A percentile compares a stretch with the other conserved stretches of the same genome.
These are phyloP conservation scores for Asterochloris sp. DNA, from an alignment of 139 green algal species.

Conservation along the genomic window DNA sequence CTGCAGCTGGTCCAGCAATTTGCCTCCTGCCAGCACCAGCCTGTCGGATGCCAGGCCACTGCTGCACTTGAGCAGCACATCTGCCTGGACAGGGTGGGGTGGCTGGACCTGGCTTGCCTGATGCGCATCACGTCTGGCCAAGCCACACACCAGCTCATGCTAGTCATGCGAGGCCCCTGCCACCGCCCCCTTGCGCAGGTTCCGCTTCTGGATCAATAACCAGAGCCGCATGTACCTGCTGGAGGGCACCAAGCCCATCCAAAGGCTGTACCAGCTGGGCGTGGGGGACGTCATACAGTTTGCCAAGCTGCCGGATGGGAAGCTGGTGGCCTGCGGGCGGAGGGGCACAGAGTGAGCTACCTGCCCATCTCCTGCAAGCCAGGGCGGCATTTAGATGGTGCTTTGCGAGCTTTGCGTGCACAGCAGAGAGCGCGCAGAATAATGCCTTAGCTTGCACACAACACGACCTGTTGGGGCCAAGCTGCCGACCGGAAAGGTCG, in stretches of 20 bases:
- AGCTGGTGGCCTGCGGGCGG: conserved; percentile 24
- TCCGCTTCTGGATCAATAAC: conserved; percentile 46
- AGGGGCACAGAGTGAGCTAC: not conserved
- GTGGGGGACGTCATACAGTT: conserved; percentile 49
- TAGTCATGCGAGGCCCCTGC: not conserved
- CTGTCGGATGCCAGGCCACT: too few relatives aligned
- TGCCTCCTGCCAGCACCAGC: too few relatives aligned
- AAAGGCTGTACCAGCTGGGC: conserved; percentile 21
- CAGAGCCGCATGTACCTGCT: conserved; percentile 52
- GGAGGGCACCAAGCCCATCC: conserved; percentile 28
- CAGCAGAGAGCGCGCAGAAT: too few relatives aligned
- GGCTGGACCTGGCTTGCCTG: not conserved
- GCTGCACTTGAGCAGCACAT: too few relatives aligned
- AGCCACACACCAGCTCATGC: not conserved
- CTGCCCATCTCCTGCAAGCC: not conserved
- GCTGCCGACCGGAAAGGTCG: too few relatives aligned
- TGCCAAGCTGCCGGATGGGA: conserved; percentile 13
- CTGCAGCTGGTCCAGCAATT: too few relatives aligned
- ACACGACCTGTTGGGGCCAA: too few relatives aligned
- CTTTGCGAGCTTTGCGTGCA: not conserved
- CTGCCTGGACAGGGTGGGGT: too few relatives aligned
- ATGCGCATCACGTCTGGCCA: not conserved
- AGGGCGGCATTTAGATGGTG: not conserved
- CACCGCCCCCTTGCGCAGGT: not conserved
- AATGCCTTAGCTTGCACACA: too few relatives aligned